A percentile compares a stretch with the other conserved stretches of the same genome.
Evolutionary conservation across 2,329 filamentous ascomycete species (phyloP).

Genomic region (Epichloe amarillans): DNA sequence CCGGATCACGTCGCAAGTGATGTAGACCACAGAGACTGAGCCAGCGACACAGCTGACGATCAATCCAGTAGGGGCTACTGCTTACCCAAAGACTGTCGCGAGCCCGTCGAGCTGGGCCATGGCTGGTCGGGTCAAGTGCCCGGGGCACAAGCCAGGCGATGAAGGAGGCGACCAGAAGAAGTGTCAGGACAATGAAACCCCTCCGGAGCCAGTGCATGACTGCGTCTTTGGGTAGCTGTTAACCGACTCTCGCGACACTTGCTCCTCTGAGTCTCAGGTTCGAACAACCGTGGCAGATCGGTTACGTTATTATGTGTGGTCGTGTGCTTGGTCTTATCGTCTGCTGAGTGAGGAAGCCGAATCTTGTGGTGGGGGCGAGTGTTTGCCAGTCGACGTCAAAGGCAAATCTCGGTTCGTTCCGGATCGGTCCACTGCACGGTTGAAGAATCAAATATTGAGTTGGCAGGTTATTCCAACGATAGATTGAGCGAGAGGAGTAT

Average conservation of each 20-base stretch:
- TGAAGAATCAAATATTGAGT: too few relatives aligned
- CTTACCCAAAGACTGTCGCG: constrained; percentile 57
- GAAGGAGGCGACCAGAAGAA: constrained; percentile 33
- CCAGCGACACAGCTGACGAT: constrained; percentile 67
- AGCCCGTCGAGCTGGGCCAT: constrained; percentile 43
- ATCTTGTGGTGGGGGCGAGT: not conserved
- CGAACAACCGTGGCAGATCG: not conserved
- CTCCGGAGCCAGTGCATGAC: constrained; percentile 36
- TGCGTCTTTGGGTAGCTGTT: not conserved
- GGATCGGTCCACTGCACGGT: not conserved
- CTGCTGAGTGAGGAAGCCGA: not conserved
- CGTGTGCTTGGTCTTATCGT: not conserved
- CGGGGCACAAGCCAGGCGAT: constrained; percentile 37
- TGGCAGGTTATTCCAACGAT: too few relatives aligned
- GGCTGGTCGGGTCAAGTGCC: constrained; percentile 49
- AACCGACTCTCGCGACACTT: not conserved
- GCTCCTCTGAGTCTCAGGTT: not conserved
- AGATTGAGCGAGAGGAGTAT: too few relatives aligned
- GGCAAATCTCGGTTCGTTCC: not conserved
- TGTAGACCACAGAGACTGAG: constrained; percentile 66
- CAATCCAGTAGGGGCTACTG: constrained; percentile 58
- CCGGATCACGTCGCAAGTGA: constrained; percentile 53
- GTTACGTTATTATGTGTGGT: not conserved
- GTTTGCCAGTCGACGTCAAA: not conserved
- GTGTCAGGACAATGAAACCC: constrained; percentile 23